These are phyloP conservation scores for Colletotrichum shisoi DNA, from an alignment of 2,329 filamentous ascomycete genomes.

Conservation along the genomic window DNA sequence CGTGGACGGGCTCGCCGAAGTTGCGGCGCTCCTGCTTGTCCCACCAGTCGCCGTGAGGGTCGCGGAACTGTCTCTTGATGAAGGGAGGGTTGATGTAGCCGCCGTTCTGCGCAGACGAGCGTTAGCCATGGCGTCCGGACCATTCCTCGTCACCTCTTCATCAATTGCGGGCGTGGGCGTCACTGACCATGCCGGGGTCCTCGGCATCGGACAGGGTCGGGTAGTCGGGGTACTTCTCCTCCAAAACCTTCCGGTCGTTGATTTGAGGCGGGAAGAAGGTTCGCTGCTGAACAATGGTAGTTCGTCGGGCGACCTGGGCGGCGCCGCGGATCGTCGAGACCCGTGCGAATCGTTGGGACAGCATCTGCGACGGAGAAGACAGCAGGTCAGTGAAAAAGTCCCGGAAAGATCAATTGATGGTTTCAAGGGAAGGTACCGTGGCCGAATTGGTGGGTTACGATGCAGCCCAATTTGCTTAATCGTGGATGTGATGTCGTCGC, in stretches of 20 bases:
- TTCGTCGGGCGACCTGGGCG: slow-evolving; percentile 57
- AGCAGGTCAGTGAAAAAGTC: not conserved
- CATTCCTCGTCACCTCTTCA: not conserved
- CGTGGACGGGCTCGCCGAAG: slow-evolving; percentile 94
- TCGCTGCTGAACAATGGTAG: slow-evolving; percentile 65
- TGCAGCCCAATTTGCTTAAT: slow-evolving; percentile 44
- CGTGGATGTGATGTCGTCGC: slow-evolving; percentile 41
- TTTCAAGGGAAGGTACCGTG: slow-evolving; percentile 45
- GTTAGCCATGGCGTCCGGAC: slow-evolving; percentile 40
- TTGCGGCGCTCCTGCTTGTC: slow-evolving; percentile 97
- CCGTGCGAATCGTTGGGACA: slow-evolving; percentile 66
- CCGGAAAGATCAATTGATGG: not conserved
- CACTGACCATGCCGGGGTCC: slow-evolving; percentile 71
- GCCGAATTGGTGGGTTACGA: slow-evolving; percentile 47
- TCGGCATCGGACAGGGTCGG: slow-evolving; percentile 63
- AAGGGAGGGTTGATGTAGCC: slow-evolving; percentile 80
- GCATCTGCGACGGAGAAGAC: slow-evolving; percentile 58
- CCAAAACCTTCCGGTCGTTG: slow-evolving; percentile 56
- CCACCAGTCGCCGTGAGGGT: slow-evolving; percentile 94
- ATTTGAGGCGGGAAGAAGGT: slow-evolving; percentile 62
- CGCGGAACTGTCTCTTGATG: slow-evolving; percentile 89
- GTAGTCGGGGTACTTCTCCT: slow-evolving; percentile 62
- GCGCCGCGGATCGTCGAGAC: slow-evolving; percentile 55
- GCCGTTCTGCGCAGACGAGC: slow-evolving; percentile 70
- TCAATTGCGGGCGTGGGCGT: slow-evolving; percentile 6